Percentiles rank a stretch among this genome's conserved stretches.
Evolutionary conservation across 768 basidiomycete species (phyloP).

Genomic region (Amanita rubescens): DNA sequence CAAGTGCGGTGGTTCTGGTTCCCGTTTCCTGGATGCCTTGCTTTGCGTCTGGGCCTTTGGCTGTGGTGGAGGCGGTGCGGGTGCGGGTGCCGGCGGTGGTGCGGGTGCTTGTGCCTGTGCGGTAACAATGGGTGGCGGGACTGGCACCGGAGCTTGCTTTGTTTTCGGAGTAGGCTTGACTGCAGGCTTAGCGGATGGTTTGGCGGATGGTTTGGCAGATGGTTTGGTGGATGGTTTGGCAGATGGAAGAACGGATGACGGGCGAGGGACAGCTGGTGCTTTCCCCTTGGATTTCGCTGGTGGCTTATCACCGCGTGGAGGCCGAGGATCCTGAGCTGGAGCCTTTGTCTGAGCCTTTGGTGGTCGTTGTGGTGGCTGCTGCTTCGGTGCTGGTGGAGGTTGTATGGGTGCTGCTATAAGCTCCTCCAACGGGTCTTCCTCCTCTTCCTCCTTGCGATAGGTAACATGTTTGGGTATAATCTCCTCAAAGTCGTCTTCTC

Average conservation of each 20-base stretch:
- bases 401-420: conserved; percentile 18
- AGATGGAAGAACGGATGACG: conserved; percentile 17
- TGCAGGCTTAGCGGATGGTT: conserved; percentile 2
- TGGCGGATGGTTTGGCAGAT: conserved; percentile 14
- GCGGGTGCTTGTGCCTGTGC: conserved; percentile 5
- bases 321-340: conserved; percentile 7
- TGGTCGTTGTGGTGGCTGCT: conserved; percentile 17
- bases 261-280: conserved; percentile 16
- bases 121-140: conserved; percentile 6
- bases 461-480: conserved; percentile 24
- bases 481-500: conserved; percentile 35
- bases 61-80: neutral
- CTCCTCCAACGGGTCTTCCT: conserved; percentile 26
- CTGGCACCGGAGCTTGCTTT: neutral
- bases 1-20: conserved; percentile 14
- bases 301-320: conserved; percentile 18
- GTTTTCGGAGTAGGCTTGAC: conserved; percentile 10
- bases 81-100: neutral
- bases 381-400: conserved; percentile 21
- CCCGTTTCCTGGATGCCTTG: conserved; percentile 16
- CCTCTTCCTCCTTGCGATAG: conserved; percentile 26
- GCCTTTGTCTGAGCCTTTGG: neutral
- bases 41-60: conserved; percentile 8
- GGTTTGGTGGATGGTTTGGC: conserved; percentile 16
- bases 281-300: conserved; percentile 19